Conservation (phyloP, 331 rosid genomes). For the Spiraea crenata region DNA sequence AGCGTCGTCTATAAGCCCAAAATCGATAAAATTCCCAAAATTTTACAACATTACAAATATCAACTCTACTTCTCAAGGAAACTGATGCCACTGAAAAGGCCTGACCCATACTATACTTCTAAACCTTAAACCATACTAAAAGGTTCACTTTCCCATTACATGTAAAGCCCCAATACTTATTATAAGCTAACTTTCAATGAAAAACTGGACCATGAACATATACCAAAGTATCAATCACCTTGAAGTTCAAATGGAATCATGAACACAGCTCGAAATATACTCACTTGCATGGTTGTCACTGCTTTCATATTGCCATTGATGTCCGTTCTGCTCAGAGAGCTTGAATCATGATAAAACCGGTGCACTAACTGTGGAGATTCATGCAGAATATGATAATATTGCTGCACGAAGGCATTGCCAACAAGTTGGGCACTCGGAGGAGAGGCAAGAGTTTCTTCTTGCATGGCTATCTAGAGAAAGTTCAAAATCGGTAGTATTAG, state of each 20-base stretch:
- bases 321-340: constrained; percentile 80
- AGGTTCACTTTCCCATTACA: too few species aligned
- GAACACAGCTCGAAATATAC: constrained; percentile 8
- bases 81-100: too few species aligned
- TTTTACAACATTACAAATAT: too few species aligned
- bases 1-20: too few species aligned
- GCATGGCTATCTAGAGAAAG: constrained; percentile 72
- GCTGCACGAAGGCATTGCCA: constrained; percentile 94
- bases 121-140: background rate
- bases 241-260: background rate
- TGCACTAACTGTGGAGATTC: constrained; percentile 88
- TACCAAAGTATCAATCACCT: background rate
- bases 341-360: constrained; percentile 81
- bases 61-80: too few species aligned
- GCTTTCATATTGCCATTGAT: constrained; percentile 65
- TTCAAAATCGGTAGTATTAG: background rate
- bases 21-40: too few species aligned
- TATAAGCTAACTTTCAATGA: background rate
- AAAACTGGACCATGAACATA: background rate
- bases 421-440: constrained; percentile 85
- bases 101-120: too few species aligned
- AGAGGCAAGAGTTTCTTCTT: constrained; percentile 67
- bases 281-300: constrained; percentile 70
- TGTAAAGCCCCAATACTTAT: background rate
- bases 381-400: constrained; percentile 87